phyloP scores from a whole-genome alignment of 1,284 basidiomycete genomes.

The Boletus mariae region DNA sequence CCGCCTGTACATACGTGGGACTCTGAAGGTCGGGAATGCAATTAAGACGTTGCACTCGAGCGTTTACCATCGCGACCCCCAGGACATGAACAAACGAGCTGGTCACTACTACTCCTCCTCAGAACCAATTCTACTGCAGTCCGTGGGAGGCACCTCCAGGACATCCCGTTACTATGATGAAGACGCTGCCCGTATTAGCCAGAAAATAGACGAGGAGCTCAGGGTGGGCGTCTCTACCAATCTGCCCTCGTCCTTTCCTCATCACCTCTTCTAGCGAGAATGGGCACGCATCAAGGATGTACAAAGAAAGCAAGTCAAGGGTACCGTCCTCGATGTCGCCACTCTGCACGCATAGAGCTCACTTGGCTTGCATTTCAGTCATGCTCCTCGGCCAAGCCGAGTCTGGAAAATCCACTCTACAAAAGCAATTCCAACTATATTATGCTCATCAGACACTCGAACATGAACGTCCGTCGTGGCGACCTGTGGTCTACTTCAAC shows the following conservation, averaged over 20 bases:
- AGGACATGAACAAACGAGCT: slow-evolving; percentile 26
- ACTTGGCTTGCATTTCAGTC: slow-evolving; percentile 35
- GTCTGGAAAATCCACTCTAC: slow-evolving; percentile 75
- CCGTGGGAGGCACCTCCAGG: slow-evolving; percentile 31
- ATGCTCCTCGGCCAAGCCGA: slow-evolving; percentile 76
- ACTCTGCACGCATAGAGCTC: slow-evolving; percentile 4
- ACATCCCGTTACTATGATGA: slow-evolving; percentile 40
- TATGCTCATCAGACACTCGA: slow-evolving; percentile 70
- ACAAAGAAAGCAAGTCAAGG: slow-evolving; percentile 60
- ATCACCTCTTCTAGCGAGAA: slow-evolving; percentile 46
- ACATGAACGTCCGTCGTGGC: slow-evolving; percentile 67
- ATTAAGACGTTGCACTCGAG: slow-evolving; percentile 25
- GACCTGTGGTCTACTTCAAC: slow-evolving; percentile 76
- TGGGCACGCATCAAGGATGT: slow-evolving; percentile 47
- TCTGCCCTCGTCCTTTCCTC: not conserved
- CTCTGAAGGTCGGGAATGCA: slow-evolving; percentile 28
- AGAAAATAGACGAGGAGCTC: slow-evolving; percentile 68
- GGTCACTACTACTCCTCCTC: slow-evolving; percentile 31
- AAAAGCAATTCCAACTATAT: slow-evolving; percentile 78
- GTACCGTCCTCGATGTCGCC: slow-evolving; percentile 34
- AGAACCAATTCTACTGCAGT: slow-evolving; percentile 32
- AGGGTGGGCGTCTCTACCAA: slow-evolving; percentile 42
- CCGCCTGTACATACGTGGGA: slow-evolving; percentile 37
- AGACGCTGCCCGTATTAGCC: slow-evolving; percentile 52
- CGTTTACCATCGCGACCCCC: slow-evolving; percentile 19